Conservation (phyloP, 2,329 filamentous ascomycete genomes). For the Cladobotryum protrusum region DNA sequence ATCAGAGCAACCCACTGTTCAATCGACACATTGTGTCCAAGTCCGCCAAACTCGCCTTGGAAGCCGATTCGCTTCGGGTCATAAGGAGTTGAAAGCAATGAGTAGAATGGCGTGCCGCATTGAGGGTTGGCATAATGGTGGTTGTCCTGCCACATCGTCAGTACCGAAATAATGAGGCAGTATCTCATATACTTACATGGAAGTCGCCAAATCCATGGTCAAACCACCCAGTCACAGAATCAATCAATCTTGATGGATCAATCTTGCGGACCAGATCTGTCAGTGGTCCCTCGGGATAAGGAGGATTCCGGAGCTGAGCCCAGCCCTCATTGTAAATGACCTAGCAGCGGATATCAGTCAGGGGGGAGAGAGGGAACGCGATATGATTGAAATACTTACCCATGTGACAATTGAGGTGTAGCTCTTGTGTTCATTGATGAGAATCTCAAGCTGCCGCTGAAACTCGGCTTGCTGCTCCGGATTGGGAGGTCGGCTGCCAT, state of each 20-base stretch:
- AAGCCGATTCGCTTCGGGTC: slow-evolving; percentile 57
- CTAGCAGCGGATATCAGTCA: slow-evolving; percentile 20
- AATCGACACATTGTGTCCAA: slow-evolving; percentile 58
- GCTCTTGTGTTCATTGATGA: slow-evolving; percentile 57
- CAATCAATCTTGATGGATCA: slow-evolving; percentile 59
- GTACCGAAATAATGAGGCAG: neutral
- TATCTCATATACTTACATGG: slow-evolving; percentile 24
- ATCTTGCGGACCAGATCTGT: slow-evolving; percentile 48
- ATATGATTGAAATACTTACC: slow-evolving; percentile 31
- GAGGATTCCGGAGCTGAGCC: slow-evolving; percentile 49
- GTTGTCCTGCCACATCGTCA: slow-evolving; percentile 45
- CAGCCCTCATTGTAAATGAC: slow-evolving; percentile 69
- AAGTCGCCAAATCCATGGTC: slow-evolving; percentile 65
- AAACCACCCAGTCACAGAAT: slow-evolving; percentile 59
- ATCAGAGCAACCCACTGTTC: slow-evolving; percentile 43
- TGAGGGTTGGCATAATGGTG: slow-evolving; percentile 68
- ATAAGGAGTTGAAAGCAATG: slow-evolving; percentile 46
- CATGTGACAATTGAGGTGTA: slow-evolving; percentile 61
- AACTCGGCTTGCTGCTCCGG: slow-evolving; percentile 57
- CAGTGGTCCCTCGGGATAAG: slow-evolving; percentile 51
- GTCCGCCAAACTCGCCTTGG: slow-evolving; percentile 66
- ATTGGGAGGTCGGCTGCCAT: slow-evolving; percentile 29
- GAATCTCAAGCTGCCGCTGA: slow-evolving; percentile 52
- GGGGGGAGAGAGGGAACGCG: neutral
- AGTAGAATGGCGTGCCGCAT: slow-evolving; percentile 65